Evolutionary conservation across 2,329 filamentous ascomycete genomes (phyloP).

Genomic region (Lachnellula hyalina): DNA sequence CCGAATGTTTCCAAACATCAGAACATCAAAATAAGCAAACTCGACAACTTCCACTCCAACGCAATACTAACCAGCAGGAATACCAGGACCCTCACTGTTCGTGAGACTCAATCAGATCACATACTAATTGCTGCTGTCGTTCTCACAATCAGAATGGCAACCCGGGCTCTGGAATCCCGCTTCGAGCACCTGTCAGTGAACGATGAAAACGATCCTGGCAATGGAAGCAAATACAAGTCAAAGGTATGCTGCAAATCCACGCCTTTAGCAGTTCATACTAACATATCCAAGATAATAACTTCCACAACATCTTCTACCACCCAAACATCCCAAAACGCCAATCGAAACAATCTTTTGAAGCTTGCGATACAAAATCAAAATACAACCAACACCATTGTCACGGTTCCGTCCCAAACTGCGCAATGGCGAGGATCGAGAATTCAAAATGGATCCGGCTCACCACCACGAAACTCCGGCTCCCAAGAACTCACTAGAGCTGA

Average conservation of each 20-base stretch:
- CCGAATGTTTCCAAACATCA: neutral
- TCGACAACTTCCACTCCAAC: slow-evolving; percentile 1
- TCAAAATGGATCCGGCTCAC: slow-evolving; percentile 42
- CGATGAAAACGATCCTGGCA: slow-evolving; percentile 71
- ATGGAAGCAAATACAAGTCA: slow-evolving; percentile 60
- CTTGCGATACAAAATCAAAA: slow-evolving; percentile 76
- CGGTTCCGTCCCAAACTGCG: slow-evolving; percentile 60
- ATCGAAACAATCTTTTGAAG: slow-evolving; percentile 79
- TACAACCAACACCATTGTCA: slow-evolving; percentile 60
- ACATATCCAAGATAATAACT: slow-evolving; percentile 34
- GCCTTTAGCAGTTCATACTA: slow-evolving; percentile 20
- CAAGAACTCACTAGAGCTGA: slow-evolving; percentile 48
- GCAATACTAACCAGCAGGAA: slow-evolving; percentile 19
- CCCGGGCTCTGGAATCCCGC: slow-evolving; percentile 74
- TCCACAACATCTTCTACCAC: slow-evolving; percentile 16
- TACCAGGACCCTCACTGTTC: neutral
- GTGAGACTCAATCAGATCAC: neutral
- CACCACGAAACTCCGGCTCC: slow-evolving; percentile 44
- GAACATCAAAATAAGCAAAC: neutral
- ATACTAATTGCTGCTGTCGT: neutral
- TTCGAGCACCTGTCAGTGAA: slow-evolving; percentile 87
- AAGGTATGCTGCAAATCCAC: slow-evolving; percentile 57
- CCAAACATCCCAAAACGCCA: slow-evolving; percentile 47
- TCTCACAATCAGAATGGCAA: slow-evolving; percentile 50
- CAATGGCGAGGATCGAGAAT: slow-evolving; percentile 44